Conservation (phyloP, 441 rosid genomes). For the Erodium chrysanthum region DNA sequence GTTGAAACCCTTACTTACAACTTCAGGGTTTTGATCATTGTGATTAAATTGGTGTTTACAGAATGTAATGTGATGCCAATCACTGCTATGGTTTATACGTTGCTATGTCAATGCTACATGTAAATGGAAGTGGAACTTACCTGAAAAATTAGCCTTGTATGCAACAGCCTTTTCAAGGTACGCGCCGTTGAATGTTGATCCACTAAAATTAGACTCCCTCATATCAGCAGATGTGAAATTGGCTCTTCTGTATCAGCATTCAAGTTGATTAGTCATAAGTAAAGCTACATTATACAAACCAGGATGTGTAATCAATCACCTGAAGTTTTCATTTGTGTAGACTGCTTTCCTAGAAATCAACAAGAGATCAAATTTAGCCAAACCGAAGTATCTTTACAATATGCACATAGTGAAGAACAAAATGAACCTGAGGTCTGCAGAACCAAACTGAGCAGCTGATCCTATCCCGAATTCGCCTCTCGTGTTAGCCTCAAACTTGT, state of each 20-base stretch:
- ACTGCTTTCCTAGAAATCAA: slow-evolving; percentile 57
- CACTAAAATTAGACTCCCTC: slow-evolving; percentile 88
- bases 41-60: neutral
- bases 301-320: slow-evolving; percentile 26
- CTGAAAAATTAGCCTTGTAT: slow-evolving; percentile 76
- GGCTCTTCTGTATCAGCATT: slow-evolving; percentile 64
- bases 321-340: slow-evolving; percentile 71
- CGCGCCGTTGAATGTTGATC: slow-evolving; percentile 87
- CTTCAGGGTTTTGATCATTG: neutral
- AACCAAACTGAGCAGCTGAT: slow-evolving; percentile 81
- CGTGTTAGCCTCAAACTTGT: slow-evolving; percentile 66
- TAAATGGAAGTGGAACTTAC: slow-evolving; percentile 22
- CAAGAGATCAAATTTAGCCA: slow-evolving; percentile 16
- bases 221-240: slow-evolving; percentile 89
- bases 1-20: neutral
- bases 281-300: neutral
- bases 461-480: slow-evolving; percentile 88
- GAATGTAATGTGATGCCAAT: neutral
- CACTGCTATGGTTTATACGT: neutral
- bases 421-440: slow-evolving; percentile 67
- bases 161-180: slow-evolving; percentile 96
- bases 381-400: neutral
- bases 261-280: slow-evolving; percentile 10
- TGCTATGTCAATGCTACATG: no score
- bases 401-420: neutral